A percentile compares a stretch with the other conserved stretches of the same genome.
Evolutionary conservation across 2,329 filamentous ascomycete genomes (phyloP).

Genomic region (Fusarium nodosum): DNA sequence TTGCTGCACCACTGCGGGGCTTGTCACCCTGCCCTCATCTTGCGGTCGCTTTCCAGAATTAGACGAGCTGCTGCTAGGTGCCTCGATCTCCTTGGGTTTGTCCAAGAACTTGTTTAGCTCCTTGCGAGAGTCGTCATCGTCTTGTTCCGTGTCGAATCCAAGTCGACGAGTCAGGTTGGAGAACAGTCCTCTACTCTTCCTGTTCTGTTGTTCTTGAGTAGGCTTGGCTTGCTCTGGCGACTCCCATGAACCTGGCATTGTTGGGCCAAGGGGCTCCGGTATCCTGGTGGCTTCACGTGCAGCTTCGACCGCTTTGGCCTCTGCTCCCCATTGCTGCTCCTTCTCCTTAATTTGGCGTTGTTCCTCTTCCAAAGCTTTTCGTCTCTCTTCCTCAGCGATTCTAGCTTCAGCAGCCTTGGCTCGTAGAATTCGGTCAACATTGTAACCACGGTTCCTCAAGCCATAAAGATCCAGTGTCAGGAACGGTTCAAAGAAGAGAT

Average conservation of each 20-base stretch:
- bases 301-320: conserved; percentile 57
- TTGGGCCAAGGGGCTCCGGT: conserved; percentile 57
- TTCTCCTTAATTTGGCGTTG: conserved; percentile 73
- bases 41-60: conserved; percentile 42
- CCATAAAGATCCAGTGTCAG: conserved; percentile 86
- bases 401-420: conserved; percentile 89
- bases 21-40: conserved; percentile 69
- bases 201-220: conserved; percentile 52
- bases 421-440: conserved; percentile 92
- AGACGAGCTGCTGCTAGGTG: conserved; percentile 32
- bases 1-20: conserved; percentile 72
- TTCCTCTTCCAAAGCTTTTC: conserved; percentile 80
- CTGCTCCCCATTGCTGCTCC: conserved; percentile 59
- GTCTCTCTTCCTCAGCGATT: conserved; percentile 85
- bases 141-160: conserved; percentile 70
- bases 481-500: conserved; percentile 91
- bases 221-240: conserved; percentile 67
- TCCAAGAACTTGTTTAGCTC: conserved; percentile 61
- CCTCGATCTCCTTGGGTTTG: conserved; percentile 46
- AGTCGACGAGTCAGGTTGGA: conserved; percentile 76
- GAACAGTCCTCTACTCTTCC: conserved; percentile 72
- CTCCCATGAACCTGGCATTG: conserved; percentile 83
- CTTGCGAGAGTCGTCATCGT: conserved; percentile 58
- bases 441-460: conserved; percentile 89
- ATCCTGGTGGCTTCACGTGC: conserved; percentile 58